Evolutionary conservation across 176 grass and related monocot genomes (phyloP).

Genomic region (Guadua angustifolia): DNA sequence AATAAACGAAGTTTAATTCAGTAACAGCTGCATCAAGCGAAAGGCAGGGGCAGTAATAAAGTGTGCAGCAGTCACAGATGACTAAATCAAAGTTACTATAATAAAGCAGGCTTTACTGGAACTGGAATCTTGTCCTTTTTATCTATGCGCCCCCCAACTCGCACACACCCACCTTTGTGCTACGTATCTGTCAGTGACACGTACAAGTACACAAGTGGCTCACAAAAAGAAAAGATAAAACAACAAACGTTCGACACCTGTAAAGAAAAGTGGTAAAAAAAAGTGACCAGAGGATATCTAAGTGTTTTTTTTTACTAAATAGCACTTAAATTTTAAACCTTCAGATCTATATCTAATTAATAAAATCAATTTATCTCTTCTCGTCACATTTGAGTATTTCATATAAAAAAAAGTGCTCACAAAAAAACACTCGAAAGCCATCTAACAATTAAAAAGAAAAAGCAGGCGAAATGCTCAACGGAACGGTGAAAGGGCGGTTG

Average conservation of each 20-base stretch:
- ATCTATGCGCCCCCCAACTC: conserved; percentile 11
- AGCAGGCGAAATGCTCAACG: conserved; percentile 38
- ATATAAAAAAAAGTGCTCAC: too few species aligned
- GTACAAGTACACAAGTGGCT: not conserved
- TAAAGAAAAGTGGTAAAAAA: not conserved
- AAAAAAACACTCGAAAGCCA: too few species aligned
- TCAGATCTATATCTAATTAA: too few species aligned
- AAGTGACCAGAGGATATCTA: too few species aligned
- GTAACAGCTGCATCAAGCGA: not conserved
- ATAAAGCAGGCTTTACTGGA: conserved; percentile 1
- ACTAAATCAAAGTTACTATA: not conserved
- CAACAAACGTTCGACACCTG: not conserved
- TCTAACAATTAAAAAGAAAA: not conserved
- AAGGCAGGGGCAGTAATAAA: not conserved
- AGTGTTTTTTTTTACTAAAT: too few species aligned
- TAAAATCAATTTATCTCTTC: too few species aligned
- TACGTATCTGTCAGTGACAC: conserved; percentile 32
- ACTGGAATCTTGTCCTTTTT: conserved; percentile 4
- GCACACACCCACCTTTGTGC: conserved; percentile 35
- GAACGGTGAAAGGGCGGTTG: conserved; percentile 28
- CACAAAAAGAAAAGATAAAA: not conserved
- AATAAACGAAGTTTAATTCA: not conserved
- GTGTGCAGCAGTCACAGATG: not conserved
- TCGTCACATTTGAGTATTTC: too few species aligned
- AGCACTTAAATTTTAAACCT: too few species aligned